Percentiles rank a stretch among this genome's conserved stretches.
Conservation (phyloP, 1,284 basidiomycete genomes). For the Melampsora occidentalis region DNA sequence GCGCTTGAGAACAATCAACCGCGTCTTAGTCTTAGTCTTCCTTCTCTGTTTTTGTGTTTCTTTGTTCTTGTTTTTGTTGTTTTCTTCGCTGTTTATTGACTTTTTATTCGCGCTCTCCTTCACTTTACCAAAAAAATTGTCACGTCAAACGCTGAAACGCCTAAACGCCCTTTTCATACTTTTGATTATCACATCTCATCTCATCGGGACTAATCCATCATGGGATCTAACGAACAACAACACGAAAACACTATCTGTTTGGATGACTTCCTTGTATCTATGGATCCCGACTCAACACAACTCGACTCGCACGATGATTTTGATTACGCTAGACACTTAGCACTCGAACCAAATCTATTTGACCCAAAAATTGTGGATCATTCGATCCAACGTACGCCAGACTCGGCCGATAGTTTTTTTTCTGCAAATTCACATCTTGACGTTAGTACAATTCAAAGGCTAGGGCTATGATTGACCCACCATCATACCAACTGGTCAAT, state of each 20-base stretch:
- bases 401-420: conserved; percentile 1
- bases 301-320: neutral
- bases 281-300: conserved; percentile 1
- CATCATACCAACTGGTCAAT: neutral
- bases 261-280: conserved; percentile 33
- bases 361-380: neutral
- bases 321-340: neutral
- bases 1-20: conserved; percentile 4
- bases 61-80: conserved; percentile 3
- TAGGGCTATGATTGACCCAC: neutral
- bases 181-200: neutral
- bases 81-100: neutral
- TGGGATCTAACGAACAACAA: conserved; percentile 33
- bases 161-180: neutral
- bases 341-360: neutral
- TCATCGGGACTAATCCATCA: neutral
- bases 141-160: conserved; percentile 1
- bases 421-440: conserved; percentile 4
- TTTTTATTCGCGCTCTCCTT: conserved; percentile 5
- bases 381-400: neutral
- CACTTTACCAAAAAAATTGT: neutral
- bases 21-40: neutral
- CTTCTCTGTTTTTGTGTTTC: conserved; percentile 2
- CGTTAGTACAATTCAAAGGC: neutral
- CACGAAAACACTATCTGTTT: conserved; percentile 32